These are phyloP conservation scores for Apiotrichum laibachii DNA, from an alignment of 1,284 basidiomycete genomes.

Conservation along the genomic window DNA sequence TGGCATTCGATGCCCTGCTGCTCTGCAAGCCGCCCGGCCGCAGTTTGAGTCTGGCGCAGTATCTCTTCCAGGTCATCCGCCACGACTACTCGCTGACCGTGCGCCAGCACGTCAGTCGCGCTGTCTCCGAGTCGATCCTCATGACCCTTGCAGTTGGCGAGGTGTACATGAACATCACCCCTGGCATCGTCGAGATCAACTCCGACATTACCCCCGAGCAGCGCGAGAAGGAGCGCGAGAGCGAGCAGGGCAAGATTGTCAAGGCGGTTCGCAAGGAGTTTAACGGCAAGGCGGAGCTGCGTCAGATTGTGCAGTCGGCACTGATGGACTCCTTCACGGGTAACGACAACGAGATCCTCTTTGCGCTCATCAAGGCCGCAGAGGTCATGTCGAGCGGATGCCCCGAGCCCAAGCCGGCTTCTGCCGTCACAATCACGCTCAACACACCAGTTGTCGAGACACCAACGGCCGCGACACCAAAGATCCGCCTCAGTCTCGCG, in stretches of 20 bases:
- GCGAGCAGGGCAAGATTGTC: constrained; percentile 55
- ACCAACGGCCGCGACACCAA: constrained; percentile 53
- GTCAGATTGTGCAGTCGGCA: constrained; percentile 54
- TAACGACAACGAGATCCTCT: constrained; percentile 81
- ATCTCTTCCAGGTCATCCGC: constrained; percentile 84
- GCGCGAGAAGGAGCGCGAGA: constrained; percentile 27
- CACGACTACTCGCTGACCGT: constrained; percentile 79
- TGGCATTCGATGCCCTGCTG: constrained; percentile 91
- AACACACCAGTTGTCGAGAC: constrained; percentile 67
- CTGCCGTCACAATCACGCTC: constrained; percentile 79
- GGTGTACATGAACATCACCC: constrained; percentile 56
- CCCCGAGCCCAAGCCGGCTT: constrained; percentile 79
- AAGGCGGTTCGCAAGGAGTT: constrained; percentile 84
- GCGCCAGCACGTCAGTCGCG: constrained; percentile 80
- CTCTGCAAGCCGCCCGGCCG: constrained; percentile 66
- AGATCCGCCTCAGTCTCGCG: constrained; percentile 40
- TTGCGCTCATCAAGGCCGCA: constrained; percentile 86
- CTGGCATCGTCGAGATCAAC: constrained; percentile 37
- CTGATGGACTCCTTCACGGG: constrained; percentile 48
- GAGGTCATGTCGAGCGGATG: constrained; percentile 81
- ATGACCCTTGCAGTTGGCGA: constrained; percentile 86
- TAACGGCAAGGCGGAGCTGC: constrained; percentile 68
- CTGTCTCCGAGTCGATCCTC: constrained; percentile 80
- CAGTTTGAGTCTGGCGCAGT: constrained; percentile 64
- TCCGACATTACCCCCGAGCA: constrained; percentile 25